Evolutionary conservation across 108 stramenopile genomes (phyloP).

Genomic region (Skeletonema potamos): DNA sequence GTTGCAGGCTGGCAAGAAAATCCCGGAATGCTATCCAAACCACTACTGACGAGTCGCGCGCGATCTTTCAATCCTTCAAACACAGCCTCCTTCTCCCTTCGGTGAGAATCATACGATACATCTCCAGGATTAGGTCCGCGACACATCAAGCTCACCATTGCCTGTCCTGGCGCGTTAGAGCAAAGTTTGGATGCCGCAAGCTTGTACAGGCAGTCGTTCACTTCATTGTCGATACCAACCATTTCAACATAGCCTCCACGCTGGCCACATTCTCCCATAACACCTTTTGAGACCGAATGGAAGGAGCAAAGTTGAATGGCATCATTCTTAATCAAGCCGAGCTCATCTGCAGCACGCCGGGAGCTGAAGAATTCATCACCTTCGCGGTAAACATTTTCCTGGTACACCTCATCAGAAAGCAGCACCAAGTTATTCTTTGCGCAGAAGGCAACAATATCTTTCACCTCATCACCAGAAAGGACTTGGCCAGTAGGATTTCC

Average conservation of each 20-base stretch:
- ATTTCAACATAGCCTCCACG: slow-evolving; percentile 97
- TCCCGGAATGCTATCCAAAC: slow-evolving; percentile 88
- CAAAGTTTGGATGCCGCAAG: slow-evolving; percentile 87
- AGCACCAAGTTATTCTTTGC: slow-evolving; percentile 83
- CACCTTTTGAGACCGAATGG: slow-evolving; percentile 93
- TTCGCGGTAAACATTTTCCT: slow-evolving; percentile 89
- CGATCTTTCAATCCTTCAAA: slow-evolving; percentile 74
- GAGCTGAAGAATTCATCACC: slow-evolving; percentile 74
- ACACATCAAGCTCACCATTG: slow-evolving; percentile 93
- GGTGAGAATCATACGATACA: slow-evolving; percentile 64
- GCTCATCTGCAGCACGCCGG: slow-evolving; percentile 78
- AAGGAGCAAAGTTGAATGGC: slow-evolving; percentile 90
- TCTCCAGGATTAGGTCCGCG: slow-evolving; percentile 77
- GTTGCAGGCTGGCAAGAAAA: slow-evolving; percentile 90
- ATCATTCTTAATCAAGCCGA: slow-evolving; percentile 64
- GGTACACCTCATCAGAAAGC: slow-evolving; percentile 97
- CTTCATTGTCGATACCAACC: slow-evolving; percentile 74
- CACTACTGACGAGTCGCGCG: slow-evolving; percentile 72
- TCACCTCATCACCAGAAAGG: slow-evolving; percentile 68
- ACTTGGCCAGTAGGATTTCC: slow-evolving; percentile 97
- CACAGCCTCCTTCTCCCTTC: slow-evolving; percentile 62
- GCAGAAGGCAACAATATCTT: slow-evolving; percentile 85
- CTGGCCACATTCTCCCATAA: slow-evolving; percentile 96
- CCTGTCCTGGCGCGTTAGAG: slow-evolving; percentile 86
- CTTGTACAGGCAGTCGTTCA: slow-evolving; percentile 91